phyloP scores from a whole-genome alignment of 2,329 filamentous ascomycete species.

The Venturia carpophila region DNA sequence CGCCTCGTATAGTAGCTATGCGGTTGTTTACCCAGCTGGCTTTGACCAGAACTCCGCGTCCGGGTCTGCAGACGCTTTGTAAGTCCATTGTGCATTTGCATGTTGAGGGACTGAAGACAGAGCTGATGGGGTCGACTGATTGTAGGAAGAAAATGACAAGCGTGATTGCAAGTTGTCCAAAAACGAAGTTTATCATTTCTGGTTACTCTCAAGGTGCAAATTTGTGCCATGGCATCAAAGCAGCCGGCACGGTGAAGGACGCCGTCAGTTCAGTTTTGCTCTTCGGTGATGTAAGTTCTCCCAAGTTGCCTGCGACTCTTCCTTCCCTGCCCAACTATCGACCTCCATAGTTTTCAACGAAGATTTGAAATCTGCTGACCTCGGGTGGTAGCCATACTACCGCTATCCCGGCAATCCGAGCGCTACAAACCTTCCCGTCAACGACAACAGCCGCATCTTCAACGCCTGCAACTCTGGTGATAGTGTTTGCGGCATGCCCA shows the following conservation, averaged over 20 bases:
- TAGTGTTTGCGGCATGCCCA: background rate
- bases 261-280: background rate
- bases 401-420: background rate
- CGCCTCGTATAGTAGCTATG: background rate
- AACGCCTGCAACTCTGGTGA: background rate
- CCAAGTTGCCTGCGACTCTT: background rate
- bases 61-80: background rate
- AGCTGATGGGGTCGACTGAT: background rate
- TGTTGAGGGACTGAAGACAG: background rate
- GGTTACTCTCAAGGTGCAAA: background rate
- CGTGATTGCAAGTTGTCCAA: background rate
- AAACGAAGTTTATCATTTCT: background rate
- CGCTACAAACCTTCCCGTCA: background rate
- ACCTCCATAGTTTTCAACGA: background rate
- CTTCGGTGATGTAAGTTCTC: background rate
- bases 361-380: background rate
- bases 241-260: background rate
- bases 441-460: slow-evolving; percentile 2
- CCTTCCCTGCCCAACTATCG: background rate
- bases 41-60: background rate
- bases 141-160: background rate
- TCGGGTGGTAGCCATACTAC: background rate
- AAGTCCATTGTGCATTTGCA: background rate
- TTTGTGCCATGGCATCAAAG: background rate
- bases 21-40: background rate